phyloP scores from a whole-genome alignment of 345 rosid genomes.

The Viola odorata region DNA sequence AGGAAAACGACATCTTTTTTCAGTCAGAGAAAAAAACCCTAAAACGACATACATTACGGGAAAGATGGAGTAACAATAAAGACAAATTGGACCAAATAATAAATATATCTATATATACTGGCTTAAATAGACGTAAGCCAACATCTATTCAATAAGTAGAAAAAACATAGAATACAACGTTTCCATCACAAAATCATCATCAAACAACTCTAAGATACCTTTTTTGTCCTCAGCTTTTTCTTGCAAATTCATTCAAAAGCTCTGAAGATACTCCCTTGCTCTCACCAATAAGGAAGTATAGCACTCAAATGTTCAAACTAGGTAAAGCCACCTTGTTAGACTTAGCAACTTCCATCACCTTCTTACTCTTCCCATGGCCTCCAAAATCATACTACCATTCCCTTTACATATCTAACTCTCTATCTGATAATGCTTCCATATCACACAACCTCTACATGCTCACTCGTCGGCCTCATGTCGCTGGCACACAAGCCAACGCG shows the following conservation, averaged over 20 bases:
- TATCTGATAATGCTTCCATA: conserved; percentile 57
- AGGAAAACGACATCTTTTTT: too few species aligned
- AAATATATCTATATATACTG: too few species aligned
- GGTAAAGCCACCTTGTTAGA: conserved; percentile 27
- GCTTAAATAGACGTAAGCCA: too few species aligned
- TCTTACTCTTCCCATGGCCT: conserved; percentile 26
- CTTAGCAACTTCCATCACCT: conserved; percentile 36
- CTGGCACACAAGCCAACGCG: conserved; percentile 74
- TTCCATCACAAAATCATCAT: conserved; percentile 1
- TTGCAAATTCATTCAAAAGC: not conserved
- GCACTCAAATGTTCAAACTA: conserved; percentile 31
- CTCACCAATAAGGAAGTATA: not conserved
- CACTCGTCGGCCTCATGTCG: conserved; percentile 75
- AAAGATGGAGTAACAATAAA: too few species aligned
- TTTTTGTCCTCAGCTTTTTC: not conserved
- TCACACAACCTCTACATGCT: conserved; percentile 59
- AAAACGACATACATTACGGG: too few species aligned
- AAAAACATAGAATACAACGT: not conserved
- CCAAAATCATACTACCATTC: conserved; percentile 50
- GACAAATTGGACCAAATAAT: not conserved
- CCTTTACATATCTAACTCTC: conserved; percentile 47
- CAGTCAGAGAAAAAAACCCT: too few species aligned
- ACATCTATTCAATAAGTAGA: too few species aligned
- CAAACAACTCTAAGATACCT: not conserved
- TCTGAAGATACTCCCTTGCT: not conserved